Conservation (phyloP, 108 stramenopile species). For the Skeletonema marinoi region DNA sequence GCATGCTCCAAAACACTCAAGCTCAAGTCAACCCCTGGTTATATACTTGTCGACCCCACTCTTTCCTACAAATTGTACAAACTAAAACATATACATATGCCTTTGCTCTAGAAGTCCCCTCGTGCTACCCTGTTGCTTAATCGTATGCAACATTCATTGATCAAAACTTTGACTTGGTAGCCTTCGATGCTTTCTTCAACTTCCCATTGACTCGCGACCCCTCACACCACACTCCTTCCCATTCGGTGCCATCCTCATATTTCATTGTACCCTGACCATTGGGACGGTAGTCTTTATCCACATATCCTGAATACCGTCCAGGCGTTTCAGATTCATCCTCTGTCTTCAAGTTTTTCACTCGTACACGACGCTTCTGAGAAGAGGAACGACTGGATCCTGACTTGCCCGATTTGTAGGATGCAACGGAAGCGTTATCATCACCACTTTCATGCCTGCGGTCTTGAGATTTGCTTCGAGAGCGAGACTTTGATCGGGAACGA, state of each 20-base stretch:
- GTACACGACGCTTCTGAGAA: constrained; percentile 19
- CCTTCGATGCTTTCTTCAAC: constrained; percentile 12
- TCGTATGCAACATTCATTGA: neutral
- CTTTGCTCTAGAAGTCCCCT: neutral
- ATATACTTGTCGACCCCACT: no score
- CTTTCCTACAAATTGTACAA: neutral
- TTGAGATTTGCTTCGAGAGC: neutral
- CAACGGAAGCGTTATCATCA: neutral
- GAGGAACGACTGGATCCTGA: constrained; percentile 9
- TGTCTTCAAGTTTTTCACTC: constrained; percentile 47
- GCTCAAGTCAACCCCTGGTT: no score
- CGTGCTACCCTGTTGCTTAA: neutral
- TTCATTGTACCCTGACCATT: constrained; percentile 39
- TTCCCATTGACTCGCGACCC: constrained; percentile 41
- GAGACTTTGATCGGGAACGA: constrained; percentile 2
- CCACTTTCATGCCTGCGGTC: neutral
- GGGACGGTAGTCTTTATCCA: constrained; percentile 32
- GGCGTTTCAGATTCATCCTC: constrained; percentile 40
- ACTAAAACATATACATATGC: neutral
- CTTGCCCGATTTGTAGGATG: constrained; percentile 6
- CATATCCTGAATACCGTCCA: constrained; percentile 42
- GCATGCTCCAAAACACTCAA: no score
- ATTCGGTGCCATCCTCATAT: constrained; percentile 37
- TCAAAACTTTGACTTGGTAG: neutral
- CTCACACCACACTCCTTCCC: constrained; percentile 43